Percentiles rank a stretch among this genome's conserved stretches.
phyloP scores from a whole-genome alignment of 2,329 filamentous ascomycete genomes.

The Xylariaceae sp. region DNA sequence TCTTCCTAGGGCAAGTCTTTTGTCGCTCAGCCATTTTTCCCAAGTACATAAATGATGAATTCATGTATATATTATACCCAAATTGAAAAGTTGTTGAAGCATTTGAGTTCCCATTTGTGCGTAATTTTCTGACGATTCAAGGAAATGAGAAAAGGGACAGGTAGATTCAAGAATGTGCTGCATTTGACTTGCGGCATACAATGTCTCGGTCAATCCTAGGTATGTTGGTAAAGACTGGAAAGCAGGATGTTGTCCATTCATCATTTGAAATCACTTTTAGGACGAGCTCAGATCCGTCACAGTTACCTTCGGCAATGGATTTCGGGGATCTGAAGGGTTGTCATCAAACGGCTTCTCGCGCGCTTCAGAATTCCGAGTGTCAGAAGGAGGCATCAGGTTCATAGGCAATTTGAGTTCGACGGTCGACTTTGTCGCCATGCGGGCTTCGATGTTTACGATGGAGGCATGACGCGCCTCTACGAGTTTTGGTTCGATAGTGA shows the following conservation, averaged over 20 bases:
- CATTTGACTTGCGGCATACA: background rate
- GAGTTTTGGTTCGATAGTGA: background rate
- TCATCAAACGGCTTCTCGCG: background rate
- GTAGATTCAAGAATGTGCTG: background rate
- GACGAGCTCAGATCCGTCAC: too few relatives aligned
- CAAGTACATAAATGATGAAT: background rate
- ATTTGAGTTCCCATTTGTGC: background rate
- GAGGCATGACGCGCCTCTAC: slow-evolving; percentile 5
- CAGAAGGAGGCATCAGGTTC: background rate
- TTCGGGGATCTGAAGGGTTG: too few relatives aligned
- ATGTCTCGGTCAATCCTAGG: background rate
- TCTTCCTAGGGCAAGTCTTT: background rate
- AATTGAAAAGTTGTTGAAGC: background rate
- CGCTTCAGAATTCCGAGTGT: background rate
- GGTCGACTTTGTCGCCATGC: background rate
- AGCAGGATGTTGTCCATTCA: too few relatives aligned
- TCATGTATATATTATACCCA: background rate
- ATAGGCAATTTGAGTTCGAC: background rate
- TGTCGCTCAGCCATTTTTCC: background rate
- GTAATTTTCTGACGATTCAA: background rate
- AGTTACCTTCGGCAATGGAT: too few relatives aligned
- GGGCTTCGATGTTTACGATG: background rate
- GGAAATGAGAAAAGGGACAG: background rate
- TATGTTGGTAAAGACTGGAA: too few relatives aligned
- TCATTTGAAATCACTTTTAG: too few relatives aligned